phyloP scores from a whole-genome alignment of 352 stramenopile genomes.

The Phytopythium mirpurense region DNA sequence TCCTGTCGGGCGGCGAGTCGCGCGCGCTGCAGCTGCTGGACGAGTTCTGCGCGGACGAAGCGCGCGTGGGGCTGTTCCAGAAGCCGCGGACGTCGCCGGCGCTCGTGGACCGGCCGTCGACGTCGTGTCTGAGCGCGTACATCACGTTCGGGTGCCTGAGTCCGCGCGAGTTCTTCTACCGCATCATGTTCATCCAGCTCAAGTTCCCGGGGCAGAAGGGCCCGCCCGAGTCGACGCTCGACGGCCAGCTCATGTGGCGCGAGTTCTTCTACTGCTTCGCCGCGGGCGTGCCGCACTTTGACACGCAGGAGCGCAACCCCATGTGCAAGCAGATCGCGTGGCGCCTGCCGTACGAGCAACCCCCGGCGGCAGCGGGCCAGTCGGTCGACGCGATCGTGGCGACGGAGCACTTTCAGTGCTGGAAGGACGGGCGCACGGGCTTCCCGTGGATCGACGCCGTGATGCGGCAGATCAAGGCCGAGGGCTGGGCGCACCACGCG shows the following conservation, averaged over 20 bases:
- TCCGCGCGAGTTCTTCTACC: constrained; percentile 88
- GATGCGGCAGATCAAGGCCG: constrained; percentile 91
- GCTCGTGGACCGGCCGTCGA: constrained; percentile 74
- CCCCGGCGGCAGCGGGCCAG: constrained; percentile 68
- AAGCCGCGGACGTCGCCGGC: constrained; percentile 96
- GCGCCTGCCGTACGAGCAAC: constrained; percentile 32
- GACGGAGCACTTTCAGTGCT: constrained; percentile 86
- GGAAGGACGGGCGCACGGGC: constrained; percentile 93
- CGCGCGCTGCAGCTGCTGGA: constrained; percentile 59
- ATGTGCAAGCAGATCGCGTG: constrained; percentile 86
- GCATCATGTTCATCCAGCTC: constrained; percentile 84
- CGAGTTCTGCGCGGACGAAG: constrained; percentile 72
- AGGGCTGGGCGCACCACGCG: constrained; percentile 89
- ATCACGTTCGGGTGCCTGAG: constrained; percentile 93
- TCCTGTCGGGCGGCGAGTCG: constrained; percentile 68
- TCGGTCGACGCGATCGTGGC: constrained; percentile 82
- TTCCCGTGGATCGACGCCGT: constrained; percentile 98
- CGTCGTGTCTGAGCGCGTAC: constrained; percentile 93
- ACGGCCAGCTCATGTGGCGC: constrained; percentile 94
- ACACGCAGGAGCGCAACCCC: constrained; percentile 93
- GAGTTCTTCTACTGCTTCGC: constrained; percentile 93
- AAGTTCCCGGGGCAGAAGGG: constrained; percentile 72
- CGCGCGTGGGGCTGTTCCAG: constrained; percentile 92
- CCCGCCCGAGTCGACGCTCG: constrained; percentile 88
- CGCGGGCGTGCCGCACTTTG: constrained; percentile 82